These are phyloP conservation scores for Fistulinella cinereoalba DNA, from an alignment of 1,284 basidiomycete species.

Conservation along the genomic window DNA sequence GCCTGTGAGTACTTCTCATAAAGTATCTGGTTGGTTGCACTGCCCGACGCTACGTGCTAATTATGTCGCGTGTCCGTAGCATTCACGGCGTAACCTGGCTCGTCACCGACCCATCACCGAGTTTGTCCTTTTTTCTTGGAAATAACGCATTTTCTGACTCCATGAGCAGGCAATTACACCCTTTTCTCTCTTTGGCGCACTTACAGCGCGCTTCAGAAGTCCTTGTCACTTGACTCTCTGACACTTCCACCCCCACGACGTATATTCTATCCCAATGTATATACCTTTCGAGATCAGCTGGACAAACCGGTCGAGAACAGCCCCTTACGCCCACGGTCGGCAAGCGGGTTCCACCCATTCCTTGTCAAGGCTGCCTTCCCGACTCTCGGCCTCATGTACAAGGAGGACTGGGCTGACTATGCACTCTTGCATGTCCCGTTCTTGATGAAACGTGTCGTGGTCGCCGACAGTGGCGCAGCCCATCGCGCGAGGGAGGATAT, in stretches of 20 bases:
- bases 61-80: slow-evolving; percentile 28
- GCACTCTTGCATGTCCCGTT: slow-evolving; percentile 64
- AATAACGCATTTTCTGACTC: slow-evolving; percentile 1
- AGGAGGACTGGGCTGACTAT: slow-evolving; percentile 76
- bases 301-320: slow-evolving; percentile 48
- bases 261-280: slow-evolving; percentile 67
- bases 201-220: slow-evolving; percentile 64
- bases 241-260: slow-evolving; percentile 67
- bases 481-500: slow-evolving; percentile 35
- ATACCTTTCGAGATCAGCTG: slow-evolving; percentile 52
- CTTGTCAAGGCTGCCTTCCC: slow-evolving; percentile 72
- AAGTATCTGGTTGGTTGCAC: background rate
- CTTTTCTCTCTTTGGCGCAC: slow-evolving; percentile 78
- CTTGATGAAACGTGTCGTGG: slow-evolving; percentile 70
- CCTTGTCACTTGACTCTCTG: slow-evolving; percentile 50
- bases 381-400: slow-evolving; percentile 61
- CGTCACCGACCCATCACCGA: slow-evolving; percentile 45
- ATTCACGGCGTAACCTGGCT: slow-evolving; percentile 58
- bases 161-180: slow-evolving; percentile 58
- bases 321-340: slow-evolving; percentile 43
- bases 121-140: slow-evolving; percentile 35
- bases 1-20: slow-evolving; percentile 42
- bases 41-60: background rate
- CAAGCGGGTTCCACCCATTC: slow-evolving; percentile 61
- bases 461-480: slow-evolving; percentile 73